Evolutionary conservation across 352 stramenopile species (phyloP).

Genomic region (Globisporangium barbulae): DNA sequence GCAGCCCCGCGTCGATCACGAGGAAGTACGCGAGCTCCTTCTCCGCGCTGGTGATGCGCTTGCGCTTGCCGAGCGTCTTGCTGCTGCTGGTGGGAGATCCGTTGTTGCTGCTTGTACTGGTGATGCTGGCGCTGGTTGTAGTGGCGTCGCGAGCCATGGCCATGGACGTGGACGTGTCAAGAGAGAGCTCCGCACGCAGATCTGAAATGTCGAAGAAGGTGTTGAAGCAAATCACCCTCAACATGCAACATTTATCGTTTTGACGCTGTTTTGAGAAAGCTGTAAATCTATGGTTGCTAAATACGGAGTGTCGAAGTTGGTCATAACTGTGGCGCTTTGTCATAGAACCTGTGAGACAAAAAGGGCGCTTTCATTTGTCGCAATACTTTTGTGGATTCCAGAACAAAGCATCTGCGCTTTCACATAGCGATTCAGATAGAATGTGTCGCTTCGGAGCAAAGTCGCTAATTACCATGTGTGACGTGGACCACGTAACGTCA

Average conservation of each 20-base stretch:
- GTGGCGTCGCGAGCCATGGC: background rate
- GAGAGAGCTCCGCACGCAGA: background rate
- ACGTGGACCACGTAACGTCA: background rate
- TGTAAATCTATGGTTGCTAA: too few species aligned
- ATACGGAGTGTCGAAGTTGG: too few species aligned
- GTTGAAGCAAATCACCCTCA: background rate
- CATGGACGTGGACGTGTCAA: background rate
- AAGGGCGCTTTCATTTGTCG: too few species aligned
- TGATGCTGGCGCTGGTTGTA: background rate
- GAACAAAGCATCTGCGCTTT: background rate
- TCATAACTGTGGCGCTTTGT: background rate
- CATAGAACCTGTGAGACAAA: background rate
- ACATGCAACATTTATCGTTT: too few species aligned
- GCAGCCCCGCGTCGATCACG: constrained; percentile 1
- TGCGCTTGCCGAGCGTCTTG: background rate
- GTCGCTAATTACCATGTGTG: background rate
- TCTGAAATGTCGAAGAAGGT: background rate
- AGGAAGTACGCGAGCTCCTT: constrained; percentile 5
- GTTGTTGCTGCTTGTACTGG: too few species aligned
- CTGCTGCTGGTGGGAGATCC: background rate
- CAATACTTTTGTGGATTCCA: too few species aligned
- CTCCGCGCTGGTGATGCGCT: constrained; percentile 1
- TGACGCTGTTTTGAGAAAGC: too few species aligned
- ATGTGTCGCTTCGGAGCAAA: background rate
- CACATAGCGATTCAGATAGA: background rate